phyloP scores from a whole-genome alignment of 2,329 filamentous ascomycete genomes.

The Cordyceps militaris region DNA sequence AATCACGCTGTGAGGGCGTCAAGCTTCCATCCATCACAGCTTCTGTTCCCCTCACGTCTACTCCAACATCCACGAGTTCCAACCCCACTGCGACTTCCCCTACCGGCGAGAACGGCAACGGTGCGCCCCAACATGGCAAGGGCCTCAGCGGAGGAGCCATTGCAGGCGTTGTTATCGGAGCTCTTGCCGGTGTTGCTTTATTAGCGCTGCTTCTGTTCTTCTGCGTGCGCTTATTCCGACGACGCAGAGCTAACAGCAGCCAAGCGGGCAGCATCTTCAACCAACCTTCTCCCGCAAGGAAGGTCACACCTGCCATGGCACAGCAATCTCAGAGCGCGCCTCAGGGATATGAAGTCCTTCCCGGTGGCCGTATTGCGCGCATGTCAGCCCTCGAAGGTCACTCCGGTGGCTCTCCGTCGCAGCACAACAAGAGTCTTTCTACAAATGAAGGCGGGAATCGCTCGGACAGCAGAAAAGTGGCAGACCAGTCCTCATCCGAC shows the following conservation, averaged over 20 bases:
- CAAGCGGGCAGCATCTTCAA: constrained; percentile 75
- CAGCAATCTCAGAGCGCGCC: constrained; percentile 27
- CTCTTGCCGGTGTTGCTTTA: constrained; percentile 62
- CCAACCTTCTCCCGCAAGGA: constrained; percentile 70
- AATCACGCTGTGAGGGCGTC: constrained; percentile 67
- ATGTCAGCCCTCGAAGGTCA: constrained; percentile 90
- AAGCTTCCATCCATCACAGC: constrained; percentile 68
- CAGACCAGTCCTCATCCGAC: constrained; percentile 62
- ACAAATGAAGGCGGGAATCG: constrained; percentile 24
- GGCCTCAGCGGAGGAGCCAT: constrained; percentile 74
- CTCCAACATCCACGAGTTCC: constrained; percentile 16
- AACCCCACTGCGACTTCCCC: constrained; percentile 35
- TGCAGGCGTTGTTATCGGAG: constrained; percentile 82
- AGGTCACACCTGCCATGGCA: constrained; percentile 35
- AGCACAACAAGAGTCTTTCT: constrained; percentile 36
- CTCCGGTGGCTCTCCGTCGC: constrained; percentile 53
- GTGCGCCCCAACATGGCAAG: constrained; percentile 14
- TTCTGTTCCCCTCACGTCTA: constrained; percentile 53
- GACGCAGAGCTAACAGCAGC: constrained; percentile 42
- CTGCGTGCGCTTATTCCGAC: constrained; percentile 46
- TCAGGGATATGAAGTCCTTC: constrained; percentile 65
- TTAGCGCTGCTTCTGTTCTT: constrained; percentile 64
- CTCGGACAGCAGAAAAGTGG: constrained; percentile 36
- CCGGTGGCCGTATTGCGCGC: constrained; percentile 82
- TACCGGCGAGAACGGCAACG: constrained; percentile 20